Percentiles rank a stretch among this genome's conserved stretches.
Conservation (phyloP, 495 filamentous ascomycete genomes). For the Penicillium antarcticum region DNA sequence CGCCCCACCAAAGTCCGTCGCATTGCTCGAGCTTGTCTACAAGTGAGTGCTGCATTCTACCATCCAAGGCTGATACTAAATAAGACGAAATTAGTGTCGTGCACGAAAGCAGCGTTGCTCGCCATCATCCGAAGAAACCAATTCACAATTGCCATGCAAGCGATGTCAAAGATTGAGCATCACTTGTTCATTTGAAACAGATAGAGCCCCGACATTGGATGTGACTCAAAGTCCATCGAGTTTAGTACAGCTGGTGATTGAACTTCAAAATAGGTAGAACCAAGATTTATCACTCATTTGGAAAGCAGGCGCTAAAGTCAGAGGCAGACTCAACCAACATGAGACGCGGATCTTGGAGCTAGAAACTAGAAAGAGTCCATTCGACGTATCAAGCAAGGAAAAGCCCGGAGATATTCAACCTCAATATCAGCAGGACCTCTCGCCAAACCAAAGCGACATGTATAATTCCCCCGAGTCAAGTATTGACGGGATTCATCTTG, state of each 20-base stretch:
- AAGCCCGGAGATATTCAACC: too few species aligned
- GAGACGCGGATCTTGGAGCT: conserved; percentile 14
- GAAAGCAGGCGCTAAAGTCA: neutral
- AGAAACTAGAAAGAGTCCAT: neutral
- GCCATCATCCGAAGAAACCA: neutral
- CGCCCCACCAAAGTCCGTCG: conserved; percentile 4
- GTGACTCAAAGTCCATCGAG: conserved; percentile 9
- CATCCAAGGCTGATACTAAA: neutral
- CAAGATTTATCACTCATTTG: neutral
- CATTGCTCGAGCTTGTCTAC: conserved; percentile 11
- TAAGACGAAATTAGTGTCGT: conserved; percentile 6
- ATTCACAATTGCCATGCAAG: conserved; percentile 10
- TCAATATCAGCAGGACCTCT: neutral
- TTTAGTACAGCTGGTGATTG: conserved; percentile 15
- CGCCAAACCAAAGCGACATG: neutral
- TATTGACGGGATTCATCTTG: conserved; percentile 12
- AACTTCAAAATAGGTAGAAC: conserved; percentile 8
- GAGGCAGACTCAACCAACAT: conserved; percentile 15
- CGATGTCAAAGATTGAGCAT: conserved; percentile 9
- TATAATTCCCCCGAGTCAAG: conserved; percentile 3
- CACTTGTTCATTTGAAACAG: conserved; percentile 16
- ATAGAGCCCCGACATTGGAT: conserved; percentile 4
- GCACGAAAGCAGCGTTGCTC: conserved; percentile 16
- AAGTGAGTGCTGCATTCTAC: neutral
- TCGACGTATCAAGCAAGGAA: too few species aligned